phyloP scores from a whole-genome alignment of 2,329 filamentous ascomycete genomes.

The Paecilomyces fulvus region DNA sequence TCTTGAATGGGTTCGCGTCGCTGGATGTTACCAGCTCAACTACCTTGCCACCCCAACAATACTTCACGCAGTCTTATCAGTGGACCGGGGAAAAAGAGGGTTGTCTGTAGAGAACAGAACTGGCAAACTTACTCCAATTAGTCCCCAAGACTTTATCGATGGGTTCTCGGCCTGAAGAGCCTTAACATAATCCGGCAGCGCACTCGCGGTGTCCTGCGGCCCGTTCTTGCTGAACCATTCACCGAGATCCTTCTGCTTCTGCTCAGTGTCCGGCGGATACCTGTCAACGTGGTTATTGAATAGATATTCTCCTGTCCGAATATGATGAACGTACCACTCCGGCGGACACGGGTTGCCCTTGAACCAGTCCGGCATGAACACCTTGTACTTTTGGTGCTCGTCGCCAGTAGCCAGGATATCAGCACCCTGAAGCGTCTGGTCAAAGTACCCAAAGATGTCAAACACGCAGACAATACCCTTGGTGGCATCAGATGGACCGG shows the following conservation, averaged over 20 bases:
- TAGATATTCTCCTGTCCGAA: not conserved
- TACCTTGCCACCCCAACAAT: too few species aligned
- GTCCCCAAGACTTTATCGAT: too few species aligned
- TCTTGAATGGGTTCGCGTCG: not conserved
- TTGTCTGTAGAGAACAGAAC: too few species aligned
- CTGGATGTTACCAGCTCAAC: not conserved
- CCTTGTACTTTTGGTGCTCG: not conserved
- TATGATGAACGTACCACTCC: not conserved
- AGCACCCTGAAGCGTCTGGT: constrained; percentile 47
- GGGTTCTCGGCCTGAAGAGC: too few species aligned
- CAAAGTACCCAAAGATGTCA: constrained; percentile 49
- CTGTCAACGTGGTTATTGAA: constrained; percentile 9
- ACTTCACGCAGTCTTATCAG: too few species aligned
- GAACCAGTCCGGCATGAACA: not conserved
- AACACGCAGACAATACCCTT: constrained; percentile 44
- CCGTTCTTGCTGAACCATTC: constrained; percentile 40
- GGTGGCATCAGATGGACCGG: constrained; percentile 28
- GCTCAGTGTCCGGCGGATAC: constrained; percentile 45
- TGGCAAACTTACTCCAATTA: too few species aligned
- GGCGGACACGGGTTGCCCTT: not conserved
- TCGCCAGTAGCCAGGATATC: constrained; percentile 40
- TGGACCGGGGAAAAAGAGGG: too few species aligned
- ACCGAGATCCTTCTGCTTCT: constrained; percentile 46
- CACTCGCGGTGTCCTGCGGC: constrained; percentile 32
- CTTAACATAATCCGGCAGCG: constrained; percentile 7